phyloP scores from a whole-genome alignment of 352 stramenopile genomes.

The Blastocystis hominis region DNA sequence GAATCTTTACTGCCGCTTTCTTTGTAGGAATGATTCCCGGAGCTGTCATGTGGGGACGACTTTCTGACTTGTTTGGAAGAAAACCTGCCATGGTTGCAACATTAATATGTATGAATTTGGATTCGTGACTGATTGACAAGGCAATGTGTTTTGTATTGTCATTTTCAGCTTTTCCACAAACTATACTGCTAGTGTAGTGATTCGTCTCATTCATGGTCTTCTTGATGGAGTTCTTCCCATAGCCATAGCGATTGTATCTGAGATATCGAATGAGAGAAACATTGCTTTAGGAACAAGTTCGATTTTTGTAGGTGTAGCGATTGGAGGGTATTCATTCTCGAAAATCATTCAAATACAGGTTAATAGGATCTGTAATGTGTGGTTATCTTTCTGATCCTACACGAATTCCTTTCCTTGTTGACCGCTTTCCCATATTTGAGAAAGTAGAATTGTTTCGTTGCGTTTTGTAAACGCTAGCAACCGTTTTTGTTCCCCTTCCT shows the following conservation, averaged over 20 bases:
- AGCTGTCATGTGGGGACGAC: constrained; percentile 4
- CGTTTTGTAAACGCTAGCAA: neutral
- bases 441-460: neutral
- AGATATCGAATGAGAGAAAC: constrained; percentile 45
- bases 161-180: neutral
- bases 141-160: neutral
- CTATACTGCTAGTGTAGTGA: neutral
- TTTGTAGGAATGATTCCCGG: constrained; percentile 43
- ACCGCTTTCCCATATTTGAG: neutral
- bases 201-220: constrained; percentile 8
- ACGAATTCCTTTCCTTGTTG: neutral
- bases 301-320: neutral
- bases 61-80: neutral
- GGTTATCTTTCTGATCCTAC: neutral
- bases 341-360: neutral
- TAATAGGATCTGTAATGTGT: constrained; percentile 15
- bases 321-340: neutral
- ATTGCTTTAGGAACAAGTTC: neutral
- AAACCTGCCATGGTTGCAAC: neutral
- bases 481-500: constrained; percentile 11
- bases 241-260: neutral
- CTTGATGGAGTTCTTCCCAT: constrained; percentile 5
- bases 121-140: neutral
- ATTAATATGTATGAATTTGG: neutral
- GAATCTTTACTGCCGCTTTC: constrained; percentile 8